Conservation (phyloP, 2,329 filamentous ascomycete species). For the Leptographium radiaticola region DNA sequence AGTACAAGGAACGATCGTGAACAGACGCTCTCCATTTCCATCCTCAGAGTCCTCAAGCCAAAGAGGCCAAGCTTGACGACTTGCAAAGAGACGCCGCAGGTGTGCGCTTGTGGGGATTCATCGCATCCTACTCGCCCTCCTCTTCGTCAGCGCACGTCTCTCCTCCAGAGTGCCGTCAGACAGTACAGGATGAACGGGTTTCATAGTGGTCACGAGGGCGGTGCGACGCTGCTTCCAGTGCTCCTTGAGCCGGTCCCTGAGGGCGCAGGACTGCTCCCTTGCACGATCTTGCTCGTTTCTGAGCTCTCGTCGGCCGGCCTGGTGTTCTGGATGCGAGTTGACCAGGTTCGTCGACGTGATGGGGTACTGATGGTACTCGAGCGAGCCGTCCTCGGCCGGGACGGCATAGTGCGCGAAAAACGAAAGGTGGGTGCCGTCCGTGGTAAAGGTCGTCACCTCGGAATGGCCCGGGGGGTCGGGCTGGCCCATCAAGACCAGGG, state of each 20-base stretch:
- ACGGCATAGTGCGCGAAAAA: slow-evolving; percentile 16
- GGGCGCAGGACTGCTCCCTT: slow-evolving; percentile 7
- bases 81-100: no score
- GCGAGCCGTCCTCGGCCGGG: slow-evolving; percentile 3
- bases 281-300: slow-evolving; percentile 15
- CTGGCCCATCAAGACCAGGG: slow-evolving; percentile 11
- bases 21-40: no score
- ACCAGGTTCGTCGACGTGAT: background rate
- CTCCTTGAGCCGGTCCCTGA: slow-evolving; percentile 11
- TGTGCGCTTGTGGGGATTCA: no score
- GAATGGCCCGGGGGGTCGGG: slow-evolving; percentile 11
- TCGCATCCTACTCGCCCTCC: no score
- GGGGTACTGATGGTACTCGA: slow-evolving; percentile 1
- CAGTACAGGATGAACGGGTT: no score
- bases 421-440: slow-evolving; percentile 13
- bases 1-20: no score
- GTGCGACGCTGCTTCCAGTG: slow-evolving; percentile 8
- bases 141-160: no score
- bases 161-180: no score
- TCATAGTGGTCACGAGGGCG: no score
- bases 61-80: no score
- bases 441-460: slow-evolving; percentile 15
- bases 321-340: background rate
- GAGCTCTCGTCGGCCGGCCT: slow-evolving; percentile 8
- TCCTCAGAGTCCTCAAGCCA: no score